phyloP scores from a whole-genome alignment of 768 basidiomycete species.

The Tephrocybe sp. region DNA sequence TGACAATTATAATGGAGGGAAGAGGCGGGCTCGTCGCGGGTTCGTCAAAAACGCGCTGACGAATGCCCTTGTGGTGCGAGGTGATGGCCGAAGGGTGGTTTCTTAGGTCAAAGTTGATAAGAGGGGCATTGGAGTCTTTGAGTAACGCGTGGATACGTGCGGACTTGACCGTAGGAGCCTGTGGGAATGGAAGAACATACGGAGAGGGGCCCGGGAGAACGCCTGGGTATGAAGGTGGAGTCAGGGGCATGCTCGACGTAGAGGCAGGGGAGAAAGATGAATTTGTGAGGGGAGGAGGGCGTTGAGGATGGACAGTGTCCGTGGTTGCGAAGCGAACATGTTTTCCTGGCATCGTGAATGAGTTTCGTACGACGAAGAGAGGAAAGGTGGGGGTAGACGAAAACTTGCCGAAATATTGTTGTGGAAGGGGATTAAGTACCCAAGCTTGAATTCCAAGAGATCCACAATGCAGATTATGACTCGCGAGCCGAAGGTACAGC shows the following conservation, averaged over 20 bases:
- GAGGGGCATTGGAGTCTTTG: constrained; percentile 19
- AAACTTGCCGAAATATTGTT: background rate
- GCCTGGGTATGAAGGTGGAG: constrained; percentile 7
- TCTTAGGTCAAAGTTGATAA: constrained; percentile 29
- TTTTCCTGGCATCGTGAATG: constrained; percentile 18
- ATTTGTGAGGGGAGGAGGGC: constrained; percentile 9
- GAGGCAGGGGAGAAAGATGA: constrained; percentile 17
- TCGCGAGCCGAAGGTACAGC: background rate
- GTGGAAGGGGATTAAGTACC: background rate
- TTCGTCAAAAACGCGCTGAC: constrained; percentile 26
- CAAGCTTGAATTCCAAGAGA: too few species aligned
- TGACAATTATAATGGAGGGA: constrained; percentile 25
- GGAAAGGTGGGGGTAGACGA: background rate
- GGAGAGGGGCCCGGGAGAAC: constrained; percentile 11
- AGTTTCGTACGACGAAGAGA: too few species aligned
- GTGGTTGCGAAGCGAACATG: constrained; percentile 19
- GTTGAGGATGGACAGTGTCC: constrained; percentile 11
- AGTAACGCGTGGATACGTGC: constrained; percentile 27
- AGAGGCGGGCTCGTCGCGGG: constrained; percentile 35
- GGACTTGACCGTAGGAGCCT: background rate
- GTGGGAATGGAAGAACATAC: background rate
- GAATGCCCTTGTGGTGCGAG: constrained; percentile 22
- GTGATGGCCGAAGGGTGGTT: constrained; percentile 27
- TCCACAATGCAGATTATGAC: background rate
- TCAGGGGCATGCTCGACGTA: constrained; percentile 7